Base-by-base conservation (phyloP, 352 stramenopile genomes). In the Phytophthora hybrid region DNA sequence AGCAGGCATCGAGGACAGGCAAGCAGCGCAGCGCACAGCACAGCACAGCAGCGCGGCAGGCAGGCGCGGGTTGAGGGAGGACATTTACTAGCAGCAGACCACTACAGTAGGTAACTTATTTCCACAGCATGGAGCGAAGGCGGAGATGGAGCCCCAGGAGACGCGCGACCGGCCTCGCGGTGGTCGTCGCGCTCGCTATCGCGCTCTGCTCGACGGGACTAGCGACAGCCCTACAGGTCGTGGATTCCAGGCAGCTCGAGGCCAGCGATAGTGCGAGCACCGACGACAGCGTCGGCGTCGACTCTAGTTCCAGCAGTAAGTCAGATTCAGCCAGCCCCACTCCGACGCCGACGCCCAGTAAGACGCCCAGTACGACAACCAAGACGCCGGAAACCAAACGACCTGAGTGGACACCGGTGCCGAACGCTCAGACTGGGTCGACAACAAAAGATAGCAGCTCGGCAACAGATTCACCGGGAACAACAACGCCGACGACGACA, bases 101-200 rank as follows among this genome's bases (percentile, higher is more conserved):
- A 7, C 41, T 16, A 49, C 37, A 10, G 9, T 14, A 5, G 16
- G 16, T 52, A 52, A 63, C 47, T 72, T 66, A 72, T 44, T 44
- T 69, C 59, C 29, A 59, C 54, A 69, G 67, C 21, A 74, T 74
- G 67, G 59, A 72, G 41, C 63, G 63, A 18, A 75, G 56, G 39
- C 69, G 39, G 64, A 66, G 66, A 55, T 56, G 51, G 59, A 49
- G 58, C 46, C 29, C 46, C 21, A 66, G 73, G 60, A 73, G 57
- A 57, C 66, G 58, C 62, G 41, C 59, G 51, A 39, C 59, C 10
- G 54, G 49, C 47, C 58, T 75, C 37, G 19, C 66, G 3, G 59
- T 65, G 53, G 53, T 51, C 32, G 52, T 73, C 52, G 65, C 57
- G 23, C 32, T 31, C 23, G 56, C 59, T 47, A 56, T 70, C 47